phyloP scores from a whole-genome alignment of 306 rosid genomes.

The Carpinus viminea region DNA sequence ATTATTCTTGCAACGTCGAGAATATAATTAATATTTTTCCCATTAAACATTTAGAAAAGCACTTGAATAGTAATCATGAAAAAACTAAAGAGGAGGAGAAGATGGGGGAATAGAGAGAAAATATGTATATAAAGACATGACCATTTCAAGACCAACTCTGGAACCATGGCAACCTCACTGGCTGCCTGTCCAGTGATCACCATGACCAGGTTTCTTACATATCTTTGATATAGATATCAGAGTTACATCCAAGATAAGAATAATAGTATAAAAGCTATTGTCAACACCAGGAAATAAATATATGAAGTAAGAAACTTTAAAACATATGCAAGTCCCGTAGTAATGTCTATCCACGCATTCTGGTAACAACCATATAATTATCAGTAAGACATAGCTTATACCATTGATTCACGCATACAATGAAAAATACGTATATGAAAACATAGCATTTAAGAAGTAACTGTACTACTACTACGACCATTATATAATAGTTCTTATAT shows the following conservation, averaged over 20 bases:
- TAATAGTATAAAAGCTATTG: background rate
- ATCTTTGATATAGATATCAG: background rate
- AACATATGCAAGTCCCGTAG: background rate
- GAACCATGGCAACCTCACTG: background rate
- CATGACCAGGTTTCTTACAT: background rate
- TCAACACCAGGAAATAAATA: background rate
- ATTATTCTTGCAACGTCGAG: background rate
- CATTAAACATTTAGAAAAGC: too few relatives aligned
- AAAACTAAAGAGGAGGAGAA: background rate
- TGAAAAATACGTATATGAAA: background rate
- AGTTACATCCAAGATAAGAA: background rate
- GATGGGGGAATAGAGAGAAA: background rate
- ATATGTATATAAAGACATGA: background rate
- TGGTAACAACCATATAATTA: background rate
- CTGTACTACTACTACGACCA: conserved; percentile 1
- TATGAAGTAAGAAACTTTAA: background rate
- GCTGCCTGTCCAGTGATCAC: background rate
- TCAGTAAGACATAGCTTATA: conserved; percentile 9
- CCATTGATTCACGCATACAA: conserved; percentile 32
- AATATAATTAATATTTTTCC: background rate
- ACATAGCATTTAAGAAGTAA: conserved; percentile 3
- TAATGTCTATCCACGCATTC: background rate
- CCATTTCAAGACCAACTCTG: background rate
- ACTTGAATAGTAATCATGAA: too few relatives aligned
- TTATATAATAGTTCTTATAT: conserved; percentile 28